Evolutionary conservation across 108 stramenopile species (phyloP).

Genomic region (Mayamaea pseudoterrestris): DNA sequence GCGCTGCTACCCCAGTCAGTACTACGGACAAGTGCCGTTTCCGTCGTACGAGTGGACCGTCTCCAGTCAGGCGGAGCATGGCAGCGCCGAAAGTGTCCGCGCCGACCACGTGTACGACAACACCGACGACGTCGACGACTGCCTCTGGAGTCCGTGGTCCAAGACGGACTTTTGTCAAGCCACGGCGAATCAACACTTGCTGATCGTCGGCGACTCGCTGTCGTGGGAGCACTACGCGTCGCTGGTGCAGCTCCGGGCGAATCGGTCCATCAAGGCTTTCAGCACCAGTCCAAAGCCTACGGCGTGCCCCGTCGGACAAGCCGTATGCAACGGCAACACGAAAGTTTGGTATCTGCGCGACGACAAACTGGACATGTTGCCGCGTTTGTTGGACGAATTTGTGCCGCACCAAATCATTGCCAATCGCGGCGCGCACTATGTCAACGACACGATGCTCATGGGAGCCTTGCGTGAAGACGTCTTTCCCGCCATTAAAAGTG

Average conservation of each 20-base stretch:
- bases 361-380: constrained; percentile 11
- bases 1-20: constrained; percentile 16
- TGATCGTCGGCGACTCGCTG: constrained; percentile 34
- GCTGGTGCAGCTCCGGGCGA: constrained; percentile 19
- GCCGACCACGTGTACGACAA: not conserved
- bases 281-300: constrained; percentile 10
- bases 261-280: constrained; percentile 4
- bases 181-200: constrained; percentile 6
- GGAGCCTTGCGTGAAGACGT: constrained; percentile 10
- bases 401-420: constrained; percentile 13
- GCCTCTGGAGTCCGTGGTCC: constrained; percentile 17
- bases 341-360: constrained; percentile 26
- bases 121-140: constrained; percentile 2
- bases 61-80: too few species aligned
- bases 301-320: constrained; percentile 10
- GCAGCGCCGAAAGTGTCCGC: too few species aligned
- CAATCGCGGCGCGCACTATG: constrained; percentile 38
- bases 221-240: constrained; percentile 35
- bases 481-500: too few species aligned
- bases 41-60: constrained; percentile 7
- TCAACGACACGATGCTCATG: constrained; percentile 15
- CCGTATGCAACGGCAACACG: constrained; percentile 12
- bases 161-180: constrained; percentile 20
- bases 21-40: constrained; percentile 9
- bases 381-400: constrained; percentile 11